phyloP scores from a whole-genome alignment of 352 stramenopile genomes.

The Globisporangium middletonii region DNA sequence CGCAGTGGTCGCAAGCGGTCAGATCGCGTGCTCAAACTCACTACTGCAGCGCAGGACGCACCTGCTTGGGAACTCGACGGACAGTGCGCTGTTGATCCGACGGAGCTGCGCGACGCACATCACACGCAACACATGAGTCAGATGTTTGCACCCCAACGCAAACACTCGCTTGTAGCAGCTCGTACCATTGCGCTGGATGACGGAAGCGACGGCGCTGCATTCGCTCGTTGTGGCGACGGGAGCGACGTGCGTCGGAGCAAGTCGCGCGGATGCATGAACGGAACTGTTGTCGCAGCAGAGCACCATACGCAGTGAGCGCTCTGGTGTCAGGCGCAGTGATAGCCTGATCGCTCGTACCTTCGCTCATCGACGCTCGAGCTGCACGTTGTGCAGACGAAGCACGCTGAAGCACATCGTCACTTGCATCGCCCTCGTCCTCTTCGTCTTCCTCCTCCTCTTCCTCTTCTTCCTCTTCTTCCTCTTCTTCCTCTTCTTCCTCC shows the following conservation, averaged over 20 bases:
- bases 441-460: slow-evolving; percentile 2
- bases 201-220: slow-evolving; percentile 19
- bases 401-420: background rate
- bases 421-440: background rate
- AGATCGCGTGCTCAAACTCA: background rate
- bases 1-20: background rate
- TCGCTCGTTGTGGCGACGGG: slow-evolving; percentile 20
- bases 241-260: slow-evolving; percentile 42
- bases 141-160: no score
- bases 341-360: slow-evolving; percentile 9
- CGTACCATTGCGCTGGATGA: slow-evolving; percentile 60
- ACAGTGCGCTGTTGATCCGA: slow-evolving; percentile 53
- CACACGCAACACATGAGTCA: no score
- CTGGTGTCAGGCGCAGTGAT: background rate
- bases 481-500: slow-evolving; percentile 25
- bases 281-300: slow-evolving; percentile 2
- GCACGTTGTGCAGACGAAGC: slow-evolving; percentile 8
- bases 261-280: slow-evolving; percentile 27
- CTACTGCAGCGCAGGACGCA: background rate
- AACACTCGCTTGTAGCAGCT: background rate
- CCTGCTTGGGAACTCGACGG: slow-evolving; percentile 23
- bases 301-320: no score
- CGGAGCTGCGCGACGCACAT: slow-evolving; percentile 27
- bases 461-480: slow-evolving; percentile 29
- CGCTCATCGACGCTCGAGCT: slow-evolving; percentile 13